A percentile compares a stretch with the other conserved stretches of the same genome.
phyloP scores from a whole-genome alignment of 306 rosid genomes.

The Trifolium repens region DNA sequence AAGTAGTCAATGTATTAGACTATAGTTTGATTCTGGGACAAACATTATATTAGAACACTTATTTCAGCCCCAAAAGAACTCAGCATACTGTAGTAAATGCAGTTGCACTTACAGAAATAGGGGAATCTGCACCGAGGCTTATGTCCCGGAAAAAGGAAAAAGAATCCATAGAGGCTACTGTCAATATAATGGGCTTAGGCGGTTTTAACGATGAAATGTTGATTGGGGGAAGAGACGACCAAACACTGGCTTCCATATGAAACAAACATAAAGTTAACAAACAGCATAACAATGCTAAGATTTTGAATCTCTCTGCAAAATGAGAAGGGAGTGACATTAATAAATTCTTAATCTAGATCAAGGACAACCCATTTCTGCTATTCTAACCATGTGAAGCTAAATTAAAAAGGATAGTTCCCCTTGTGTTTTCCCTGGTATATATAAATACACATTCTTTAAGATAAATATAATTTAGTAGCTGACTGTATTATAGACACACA shows the following conservation, averaged over 20 bases:
- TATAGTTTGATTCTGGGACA: conserved; percentile 28
- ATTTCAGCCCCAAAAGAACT: conserved; percentile 3
- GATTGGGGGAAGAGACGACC: conserved; percentile 93
- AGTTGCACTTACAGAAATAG: conserved; percentile 76
- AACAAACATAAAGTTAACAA: conserved; percentile 45
- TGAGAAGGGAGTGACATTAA: conserved; percentile 21
- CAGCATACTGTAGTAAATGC: conserved; percentile 22
- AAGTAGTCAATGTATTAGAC: conserved; percentile 37
- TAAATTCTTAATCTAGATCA: conserved; percentile 27
- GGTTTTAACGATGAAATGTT: conserved; percentile 59
- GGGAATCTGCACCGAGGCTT: conserved; percentile 88
- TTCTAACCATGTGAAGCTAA: conserved; percentile 23
- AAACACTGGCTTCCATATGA: conserved; percentile 89
- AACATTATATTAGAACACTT: conserved; percentile 25
- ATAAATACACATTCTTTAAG: conserved; percentile 14
- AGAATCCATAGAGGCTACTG: conserved; percentile 88
- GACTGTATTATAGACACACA: not conserved
- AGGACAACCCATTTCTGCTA: conserved; percentile 30
- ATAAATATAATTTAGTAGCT: conserved; percentile 22
- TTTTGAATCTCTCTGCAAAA: conserved; percentile 10
- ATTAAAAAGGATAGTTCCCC: conserved; percentile 21
- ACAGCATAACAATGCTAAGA: conserved; percentile 11
- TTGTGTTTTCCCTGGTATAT: conserved; percentile 29
- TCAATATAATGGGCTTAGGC: conserved; percentile 69
- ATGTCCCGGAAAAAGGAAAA: conserved; percentile 95